A percentile compares a stretch with the other conserved stretches of the same genome.
These are phyloP conservation scores for Hanseniaspora gamundiae DNA, from an alignment of 1,139 yeast species.

Conservation along the genomic window DNA sequence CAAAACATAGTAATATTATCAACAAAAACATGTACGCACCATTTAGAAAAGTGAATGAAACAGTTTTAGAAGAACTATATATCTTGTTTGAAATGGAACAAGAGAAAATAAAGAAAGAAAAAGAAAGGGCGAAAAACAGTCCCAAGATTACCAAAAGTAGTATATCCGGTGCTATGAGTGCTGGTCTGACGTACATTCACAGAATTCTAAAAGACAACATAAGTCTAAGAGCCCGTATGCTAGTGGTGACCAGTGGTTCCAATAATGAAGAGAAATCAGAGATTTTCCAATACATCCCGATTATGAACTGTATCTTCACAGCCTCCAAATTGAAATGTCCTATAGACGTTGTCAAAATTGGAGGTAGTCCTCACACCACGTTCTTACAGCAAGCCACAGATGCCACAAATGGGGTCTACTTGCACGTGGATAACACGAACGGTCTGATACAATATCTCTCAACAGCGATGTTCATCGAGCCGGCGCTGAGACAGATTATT, in stretches of 20 bases:
- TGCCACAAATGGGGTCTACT: constrained; percentile 84
- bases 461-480: constrained; percentile 51
- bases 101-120: constrained; percentile 11
- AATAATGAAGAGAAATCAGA: constrained; percentile 63
- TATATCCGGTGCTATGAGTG: constrained; percentile 59
- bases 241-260: constrained; percentile 39
- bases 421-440: constrained; percentile 58
- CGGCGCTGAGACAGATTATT: constrained; percentile 59
- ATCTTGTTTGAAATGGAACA: constrained; percentile 29
- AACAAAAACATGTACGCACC: constrained; percentile 70
- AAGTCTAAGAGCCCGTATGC: constrained; percentile 54
- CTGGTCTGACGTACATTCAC: constrained; percentile 68
- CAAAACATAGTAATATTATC: constrained; percentile 15
- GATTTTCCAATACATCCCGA: constrained; percentile 74
- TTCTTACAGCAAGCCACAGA: constrained; percentile 94
- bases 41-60: constrained; percentile 70
- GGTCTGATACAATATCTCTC: constrained; percentile 68
- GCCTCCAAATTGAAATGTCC: constrained; percentile 89
- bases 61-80: constrained; percentile 53
- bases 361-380: constrained; percentile 48
- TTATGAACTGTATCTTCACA: constrained; percentile 93
- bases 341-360: constrained; percentile 81
- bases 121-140: constrained; percentile 14
- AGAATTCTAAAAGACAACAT: constrained; percentile 45
- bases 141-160: constrained; percentile 31